phyloP scores from a whole-genome alignment of 805 yeast genomes.

The Monosporozyma servazzii region DNA sequence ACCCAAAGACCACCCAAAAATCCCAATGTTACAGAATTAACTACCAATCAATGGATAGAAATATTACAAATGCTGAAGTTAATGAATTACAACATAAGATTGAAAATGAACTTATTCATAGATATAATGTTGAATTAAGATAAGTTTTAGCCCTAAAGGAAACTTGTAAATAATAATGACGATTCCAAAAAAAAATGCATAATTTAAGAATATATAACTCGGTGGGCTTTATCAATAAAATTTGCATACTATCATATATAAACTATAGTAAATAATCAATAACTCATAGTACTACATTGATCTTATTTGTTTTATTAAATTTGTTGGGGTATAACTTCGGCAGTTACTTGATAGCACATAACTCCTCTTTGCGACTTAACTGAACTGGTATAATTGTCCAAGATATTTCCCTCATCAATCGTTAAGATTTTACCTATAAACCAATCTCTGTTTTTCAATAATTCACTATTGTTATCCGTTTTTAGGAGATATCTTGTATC shows the following conservation, averaged over 20 bases:
- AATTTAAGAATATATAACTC: background rate
- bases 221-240: background rate
- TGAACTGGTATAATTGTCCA: conserved; percentile 45
- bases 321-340: conserved; percentile 24
- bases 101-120: conserved; percentile 43
- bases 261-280: background rate
- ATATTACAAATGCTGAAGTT: conserved; percentile 76
- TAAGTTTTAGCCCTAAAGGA: conserved; percentile 8
- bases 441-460: conserved; percentile 54
- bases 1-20: conserved; percentile 68
- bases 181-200: background rate
- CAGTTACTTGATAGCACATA: conserved; percentile 56
- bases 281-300: background rate
- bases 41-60: conserved; percentile 94
- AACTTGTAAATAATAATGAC: background rate
- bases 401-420: conserved; percentile 48
- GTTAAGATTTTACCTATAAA: conserved; percentile 58
- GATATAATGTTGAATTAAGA: conserved; percentile 51
- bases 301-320: background rate
- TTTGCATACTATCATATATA: background rate
- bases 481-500: conserved; percentile 76
- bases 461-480: conserved; percentile 18
- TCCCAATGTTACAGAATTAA: conserved; percentile 85
- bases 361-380: conserved; percentile 54
- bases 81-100: conserved; percentile 63